A percentile compares a stretch with the other conserved stretches of the same genome.
These are phyloP conservation scores for Monosporascus sp. DNA, from an alignment of 2,329 filamentous ascomycete species.

Conservation along the genomic window DNA sequence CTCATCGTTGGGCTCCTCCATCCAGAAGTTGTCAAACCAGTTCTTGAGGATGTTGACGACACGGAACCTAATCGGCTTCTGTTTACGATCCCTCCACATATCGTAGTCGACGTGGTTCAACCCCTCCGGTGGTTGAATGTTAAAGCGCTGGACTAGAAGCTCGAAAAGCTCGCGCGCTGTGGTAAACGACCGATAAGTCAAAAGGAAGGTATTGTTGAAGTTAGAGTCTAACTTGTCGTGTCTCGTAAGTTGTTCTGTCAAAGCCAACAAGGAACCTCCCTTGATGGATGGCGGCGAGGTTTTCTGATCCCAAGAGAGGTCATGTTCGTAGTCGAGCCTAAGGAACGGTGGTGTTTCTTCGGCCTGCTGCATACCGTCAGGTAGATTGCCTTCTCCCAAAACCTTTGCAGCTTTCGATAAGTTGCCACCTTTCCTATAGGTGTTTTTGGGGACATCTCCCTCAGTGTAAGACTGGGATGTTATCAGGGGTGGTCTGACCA, in stretches of 20 bases:
- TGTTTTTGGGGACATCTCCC: conserved; percentile 45
- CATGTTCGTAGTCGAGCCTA: conserved; percentile 78
- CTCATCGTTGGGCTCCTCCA: conserved; percentile 84
- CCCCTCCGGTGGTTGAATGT: conserved; percentile 83
- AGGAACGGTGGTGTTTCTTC: conserved; percentile 83
- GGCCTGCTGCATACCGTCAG: conserved; percentile 42
- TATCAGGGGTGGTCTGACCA: conserved; percentile 41
- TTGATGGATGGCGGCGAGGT: conserved; percentile 69
- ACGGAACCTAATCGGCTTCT: conserved; percentile 90
- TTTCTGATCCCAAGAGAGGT: conserved; percentile 87
- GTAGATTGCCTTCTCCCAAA: conserved; percentile 58
- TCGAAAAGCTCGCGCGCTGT: conserved; percentile 87
- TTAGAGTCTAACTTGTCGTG: conserved; percentile 93
- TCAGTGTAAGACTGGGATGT: conserved; percentile 61
- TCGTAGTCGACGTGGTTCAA: conserved; percentile 72
- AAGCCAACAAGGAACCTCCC: conserved; percentile 79
- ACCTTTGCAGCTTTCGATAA: conserved; percentile 61
- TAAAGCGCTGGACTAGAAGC: conserved; percentile 84
- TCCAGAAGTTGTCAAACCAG: conserved; percentile 99
- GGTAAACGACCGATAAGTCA: conserved; percentile 95
- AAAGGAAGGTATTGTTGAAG: conserved; percentile 96
- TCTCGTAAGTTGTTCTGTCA: conserved; percentile 91
- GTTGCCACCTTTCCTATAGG: conserved; percentile 50
- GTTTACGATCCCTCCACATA: conserved; percentile 86
- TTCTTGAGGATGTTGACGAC: conserved; percentile 97